A percentile compares a stretch with the other conserved stretches of the same genome.
Evolutionary conservation across 371 early-diverging fungal genomes (phyloP).

Genomic region (Nematocida sp.): DNA sequence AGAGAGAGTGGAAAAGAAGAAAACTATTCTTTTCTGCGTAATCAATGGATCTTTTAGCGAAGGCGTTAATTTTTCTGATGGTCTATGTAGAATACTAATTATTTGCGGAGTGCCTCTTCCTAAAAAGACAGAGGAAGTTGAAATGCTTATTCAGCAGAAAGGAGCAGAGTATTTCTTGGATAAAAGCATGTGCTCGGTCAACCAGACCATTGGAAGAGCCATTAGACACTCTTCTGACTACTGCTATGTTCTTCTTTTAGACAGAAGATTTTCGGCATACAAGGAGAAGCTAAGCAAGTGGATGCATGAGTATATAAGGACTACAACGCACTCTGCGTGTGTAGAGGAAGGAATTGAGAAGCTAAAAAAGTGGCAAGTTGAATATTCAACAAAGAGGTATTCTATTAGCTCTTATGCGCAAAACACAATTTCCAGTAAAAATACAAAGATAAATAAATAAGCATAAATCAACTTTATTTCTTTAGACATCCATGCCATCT

Average conservation of each 20-base stretch:
- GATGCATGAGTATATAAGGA: constrained; percentile 46
- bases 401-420: no score
- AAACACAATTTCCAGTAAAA: no score
- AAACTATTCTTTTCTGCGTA: constrained; percentile 78
- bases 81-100: constrained; percentile 69
- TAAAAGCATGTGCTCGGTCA: constrained; percentile 78
- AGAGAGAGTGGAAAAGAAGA: constrained; percentile 1
- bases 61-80: constrained; percentile 78
- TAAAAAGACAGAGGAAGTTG: constrained; percentile 72
- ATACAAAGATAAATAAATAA: no score
- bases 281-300: constrained; percentile 58
- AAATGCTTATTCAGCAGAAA: constrained; percentile 64
- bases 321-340: neutral
- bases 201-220: constrained; percentile 82
- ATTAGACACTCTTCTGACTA: constrained; percentile 79
- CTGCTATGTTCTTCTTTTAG: constrained; percentile 70
- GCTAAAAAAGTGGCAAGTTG: neutral
- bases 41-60: constrained; percentile 92
- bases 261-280: constrained; percentile 67
- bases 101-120: constrained; percentile 83
- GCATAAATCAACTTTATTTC: no score
- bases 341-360: neutral
- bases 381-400: no score
- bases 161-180: constrained; percentile 54
- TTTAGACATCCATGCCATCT: no score